A percentile compares a stretch with the other conserved stretches of the same genome.
These are phyloP conservation scores for Novymonas esmeraldas DNA, from an alignment of 208 protist genomes.

Conservation along the genomic window DNA sequence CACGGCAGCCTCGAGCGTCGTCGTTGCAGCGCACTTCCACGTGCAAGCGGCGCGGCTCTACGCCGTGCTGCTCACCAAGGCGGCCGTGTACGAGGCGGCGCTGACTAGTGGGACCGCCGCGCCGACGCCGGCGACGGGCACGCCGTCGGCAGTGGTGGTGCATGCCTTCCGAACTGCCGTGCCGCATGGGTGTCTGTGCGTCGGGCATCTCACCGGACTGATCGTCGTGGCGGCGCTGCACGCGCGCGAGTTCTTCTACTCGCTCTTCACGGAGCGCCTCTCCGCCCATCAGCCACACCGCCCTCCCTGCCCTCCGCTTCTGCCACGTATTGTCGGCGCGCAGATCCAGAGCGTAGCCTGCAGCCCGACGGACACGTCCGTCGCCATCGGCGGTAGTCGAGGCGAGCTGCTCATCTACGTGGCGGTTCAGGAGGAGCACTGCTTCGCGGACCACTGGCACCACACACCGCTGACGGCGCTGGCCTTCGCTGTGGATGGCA, in stretches of 20 bases:
- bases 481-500: slow-evolving; percentile 73
- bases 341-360: slow-evolving; percentile 64
- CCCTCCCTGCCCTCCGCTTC: slow-evolving; percentile 11
- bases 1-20: not conserved
- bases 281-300: slow-evolving; percentile 12
- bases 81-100: slow-evolving; percentile 53
- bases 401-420: slow-evolving; percentile 80
- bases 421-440: slow-evolving; percentile 53
- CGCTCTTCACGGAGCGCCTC: slow-evolving; percentile 25
- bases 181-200: slow-evolving; percentile 39
- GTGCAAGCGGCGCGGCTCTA: slow-evolving; percentile 49
- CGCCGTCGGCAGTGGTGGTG: slow-evolving; percentile 31
- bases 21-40: slow-evolving; percentile 49
- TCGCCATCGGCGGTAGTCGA: slow-evolving; percentile 75
- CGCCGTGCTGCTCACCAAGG: slow-evolving; percentile 61
- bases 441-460: slow-evolving; percentile 91
- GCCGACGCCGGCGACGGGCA: not conserved
- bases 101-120: slow-evolving; percentile 25
- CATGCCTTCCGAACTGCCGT: slow-evolving; percentile 38
- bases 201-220: slow-evolving; percentile 61
- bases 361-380: slow-evolving; percentile 40
- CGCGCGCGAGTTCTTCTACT: slow-evolving; percentile 61
- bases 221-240: slow-evolving; percentile 57
- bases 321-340: slow-evolving; percentile 42
- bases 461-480: slow-evolving; percentile 82